Conservation (phyloP, 768 basidiomycete genomes). For the Dioszegia crocea region DNA sequence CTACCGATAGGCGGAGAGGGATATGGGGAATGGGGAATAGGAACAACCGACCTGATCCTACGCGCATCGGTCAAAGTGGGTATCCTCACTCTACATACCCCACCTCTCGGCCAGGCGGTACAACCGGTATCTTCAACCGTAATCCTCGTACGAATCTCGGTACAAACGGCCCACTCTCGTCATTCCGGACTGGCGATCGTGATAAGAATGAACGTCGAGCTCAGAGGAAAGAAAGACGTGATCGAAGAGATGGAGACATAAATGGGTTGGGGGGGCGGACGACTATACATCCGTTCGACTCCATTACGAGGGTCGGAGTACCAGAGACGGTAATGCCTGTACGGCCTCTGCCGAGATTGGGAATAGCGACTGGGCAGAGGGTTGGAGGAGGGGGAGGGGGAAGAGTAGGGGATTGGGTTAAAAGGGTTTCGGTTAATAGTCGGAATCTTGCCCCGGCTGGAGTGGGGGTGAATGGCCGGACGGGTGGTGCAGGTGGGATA, state of each 20-base stretch:
- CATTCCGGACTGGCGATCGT: not conserved
- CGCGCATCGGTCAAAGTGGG: no score
- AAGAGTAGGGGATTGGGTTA: not conserved
- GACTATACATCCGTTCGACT: conserved; percentile 4
- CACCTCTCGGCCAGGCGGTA: no score
- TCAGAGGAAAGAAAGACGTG: not conserved
- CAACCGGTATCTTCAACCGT: no score
- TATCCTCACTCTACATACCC: no score
- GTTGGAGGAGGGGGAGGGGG: not conserved
- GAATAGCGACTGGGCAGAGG: no score
- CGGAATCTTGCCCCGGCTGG: no score
- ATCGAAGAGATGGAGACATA: not conserved
- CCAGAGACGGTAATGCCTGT: no score
- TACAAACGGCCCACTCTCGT: not conserved
- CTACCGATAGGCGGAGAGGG: no score
- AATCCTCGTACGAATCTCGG: no score
- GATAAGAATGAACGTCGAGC: not conserved
- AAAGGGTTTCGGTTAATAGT: not conserved
- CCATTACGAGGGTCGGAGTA: conserved; percentile 1
- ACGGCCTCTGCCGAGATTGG: no score
- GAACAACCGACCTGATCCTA: no score
- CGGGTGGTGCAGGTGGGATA: not conserved
- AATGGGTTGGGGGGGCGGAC: not conserved
- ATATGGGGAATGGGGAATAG: no score
- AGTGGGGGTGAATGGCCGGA: not conserved